Conservation (phyloP, 352 stramenopile species). For the Phytophthora sansomeana region DNA sequence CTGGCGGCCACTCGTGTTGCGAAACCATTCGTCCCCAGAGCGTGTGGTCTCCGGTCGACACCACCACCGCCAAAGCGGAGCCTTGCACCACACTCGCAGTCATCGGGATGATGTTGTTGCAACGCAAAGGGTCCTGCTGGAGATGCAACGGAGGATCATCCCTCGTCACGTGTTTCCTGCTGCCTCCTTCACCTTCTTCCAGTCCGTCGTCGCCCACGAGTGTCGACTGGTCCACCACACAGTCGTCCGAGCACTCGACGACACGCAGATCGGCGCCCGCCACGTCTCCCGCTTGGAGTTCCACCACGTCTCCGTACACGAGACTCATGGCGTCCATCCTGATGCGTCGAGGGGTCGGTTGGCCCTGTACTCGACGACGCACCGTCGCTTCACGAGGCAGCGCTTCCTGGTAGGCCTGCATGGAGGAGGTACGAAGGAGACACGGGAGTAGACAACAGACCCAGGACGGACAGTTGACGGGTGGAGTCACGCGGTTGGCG, state of each 20-base stretch:
- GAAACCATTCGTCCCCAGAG: constrained; percentile 73
- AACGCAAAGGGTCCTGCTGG: constrained; percentile 45
- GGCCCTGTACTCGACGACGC: constrained; percentile 51
- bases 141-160: constrained; percentile 29
- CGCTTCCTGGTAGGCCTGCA: constrained; percentile 89
- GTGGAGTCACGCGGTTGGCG: constrained; percentile 91
- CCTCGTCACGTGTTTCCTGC: constrained; percentile 48
- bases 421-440: constrained; percentile 90
- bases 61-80: constrained; percentile 66
- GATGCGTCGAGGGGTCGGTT: constrained; percentile 69
- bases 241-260: constrained; percentile 82
- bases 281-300: constrained; percentile 88
- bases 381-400: constrained; percentile 93
- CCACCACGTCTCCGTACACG: constrained; percentile 93
- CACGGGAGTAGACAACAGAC: constrained; percentile 95
- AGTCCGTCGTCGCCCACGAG: constrained; percentile 43
- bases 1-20: constrained; percentile 66
- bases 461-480: constrained; percentile 94
- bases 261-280: constrained; percentile 91
- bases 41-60: constrained; percentile 77
- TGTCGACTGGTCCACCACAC: constrained; percentile 68
- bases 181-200: constrained; percentile 38
- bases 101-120: constrained; percentile 81
- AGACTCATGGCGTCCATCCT: constrained; percentile 93
- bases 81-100: constrained; percentile 62